Evolutionary conservation across 768 basidiomycete genomes (phyloP).

Genomic region (Lanmaoa pseudosensibilis): DNA sequence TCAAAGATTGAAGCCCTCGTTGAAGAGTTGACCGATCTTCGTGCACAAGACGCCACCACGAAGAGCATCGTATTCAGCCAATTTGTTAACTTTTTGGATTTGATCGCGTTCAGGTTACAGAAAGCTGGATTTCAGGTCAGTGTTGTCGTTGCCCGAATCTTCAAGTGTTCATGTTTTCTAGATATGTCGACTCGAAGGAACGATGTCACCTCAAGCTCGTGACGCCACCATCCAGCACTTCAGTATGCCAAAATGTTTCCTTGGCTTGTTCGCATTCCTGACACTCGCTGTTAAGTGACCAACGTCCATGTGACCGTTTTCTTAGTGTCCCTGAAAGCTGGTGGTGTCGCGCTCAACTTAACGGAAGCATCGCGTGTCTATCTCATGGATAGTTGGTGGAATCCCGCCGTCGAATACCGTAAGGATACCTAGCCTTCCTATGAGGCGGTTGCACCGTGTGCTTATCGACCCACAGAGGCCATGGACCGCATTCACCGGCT

Average conservation of each 20-base stretch:
- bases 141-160: constrained; percentile 4
- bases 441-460: not conserved
- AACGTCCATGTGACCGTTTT: constrained; percentile 96
- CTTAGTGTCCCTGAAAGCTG: constrained; percentile 93
- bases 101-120: constrained; percentile 91
- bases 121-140: constrained; percentile 85
- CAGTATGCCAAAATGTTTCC: constrained; percentile 49
- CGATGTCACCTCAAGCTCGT: constrained; percentile 94
- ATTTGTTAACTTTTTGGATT: constrained; percentile 89
- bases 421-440: constrained; percentile 32
- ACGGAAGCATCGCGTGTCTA: constrained; percentile 93
- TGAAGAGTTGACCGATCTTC: constrained; percentile 87
- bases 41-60: constrained; percentile 82
- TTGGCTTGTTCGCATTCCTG: not conserved
- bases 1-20: constrained; percentile 96
- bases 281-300: constrained; percentile 57
- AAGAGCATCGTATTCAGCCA: constrained; percentile 98
- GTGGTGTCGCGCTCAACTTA: constrained; percentile 88
- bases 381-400: constrained; percentile 99
- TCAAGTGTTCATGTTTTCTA: constrained; percentile 30
- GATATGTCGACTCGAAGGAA: constrained; percentile 94
- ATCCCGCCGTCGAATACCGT: constrained; percentile 93
- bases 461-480: constrained; percentile 56
- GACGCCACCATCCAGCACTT: constrained; percentile 95
- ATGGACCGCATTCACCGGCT: constrained; percentile 98